Conservation (phyloP, 331 rosid species). For the Acacia pycnantha region DNA sequence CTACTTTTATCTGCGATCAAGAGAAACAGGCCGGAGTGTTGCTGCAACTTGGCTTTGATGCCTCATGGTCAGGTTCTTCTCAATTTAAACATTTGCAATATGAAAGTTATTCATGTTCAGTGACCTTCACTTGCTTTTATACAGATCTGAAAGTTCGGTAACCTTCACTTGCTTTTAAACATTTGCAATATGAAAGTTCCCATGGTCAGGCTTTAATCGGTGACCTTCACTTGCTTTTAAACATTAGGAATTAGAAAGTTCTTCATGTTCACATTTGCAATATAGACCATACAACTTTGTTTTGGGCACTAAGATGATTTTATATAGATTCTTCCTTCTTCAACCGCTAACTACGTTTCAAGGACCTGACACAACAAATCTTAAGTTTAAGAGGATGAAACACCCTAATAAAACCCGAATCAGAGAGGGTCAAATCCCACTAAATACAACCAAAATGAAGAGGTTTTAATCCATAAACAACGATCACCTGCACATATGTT, state of each 20-base stretch:
- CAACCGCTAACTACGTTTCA: conserved; percentile 35
- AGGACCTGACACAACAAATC: conserved; percentile 29
- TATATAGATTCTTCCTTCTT: conserved; percentile 51
- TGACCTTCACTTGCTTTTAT: no score
- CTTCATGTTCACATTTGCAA: conserved; percentile 21
- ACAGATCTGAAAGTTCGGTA: no score
- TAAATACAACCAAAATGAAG: conserved; percentile 32
- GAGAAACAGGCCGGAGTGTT: no score
- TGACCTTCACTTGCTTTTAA: neutral
- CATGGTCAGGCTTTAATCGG: no score
- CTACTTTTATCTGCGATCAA: no score
- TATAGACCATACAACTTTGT: neutral
- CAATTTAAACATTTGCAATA: no score
- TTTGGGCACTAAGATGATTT: conserved; percentile 41
- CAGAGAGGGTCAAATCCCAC: conserved; percentile 1
- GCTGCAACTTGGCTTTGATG: no score
- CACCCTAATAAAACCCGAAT: neutral
- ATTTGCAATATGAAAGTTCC: no score
- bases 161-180: conserved; percentile 6
- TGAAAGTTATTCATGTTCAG: no score
- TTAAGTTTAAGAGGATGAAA: conserved; percentile 34
- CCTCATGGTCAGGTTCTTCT: no score
- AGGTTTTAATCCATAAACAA: no score
- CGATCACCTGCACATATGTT: no score
- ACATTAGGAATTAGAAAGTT: neutral